Conservation (phyloP, 805 yeast genomes). For the Saitoella complicata region DNA sequence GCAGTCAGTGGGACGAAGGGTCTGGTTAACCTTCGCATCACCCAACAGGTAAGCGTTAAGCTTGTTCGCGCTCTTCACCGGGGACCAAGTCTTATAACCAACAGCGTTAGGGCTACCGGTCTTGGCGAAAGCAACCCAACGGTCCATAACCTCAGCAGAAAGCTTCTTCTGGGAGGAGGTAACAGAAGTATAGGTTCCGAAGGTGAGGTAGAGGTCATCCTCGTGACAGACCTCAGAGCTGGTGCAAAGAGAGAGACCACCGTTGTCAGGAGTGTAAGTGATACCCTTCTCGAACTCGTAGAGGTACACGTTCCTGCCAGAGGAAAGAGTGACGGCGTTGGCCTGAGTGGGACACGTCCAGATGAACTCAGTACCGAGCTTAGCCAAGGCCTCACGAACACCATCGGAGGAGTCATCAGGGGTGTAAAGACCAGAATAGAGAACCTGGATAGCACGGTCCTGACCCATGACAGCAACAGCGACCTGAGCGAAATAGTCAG, state of each 20-base stretch:
- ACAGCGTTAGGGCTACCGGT: constrained; percentile 14
- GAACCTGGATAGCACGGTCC: constrained; percentile 4
- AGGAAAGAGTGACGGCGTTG: constrained; percentile 4
- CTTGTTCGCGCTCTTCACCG: constrained; percentile 1
- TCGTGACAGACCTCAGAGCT: constrained; percentile 17
- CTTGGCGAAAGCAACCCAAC: constrained; percentile 17
- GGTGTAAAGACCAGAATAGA: constrained; percentile 4
- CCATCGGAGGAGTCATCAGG: constrained; percentile 1
- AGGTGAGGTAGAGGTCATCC: constrained; percentile 17
- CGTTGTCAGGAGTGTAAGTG: constrained; percentile 10
- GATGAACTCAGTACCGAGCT: constrained; percentile 12
- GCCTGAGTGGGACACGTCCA: constrained; percentile 16
- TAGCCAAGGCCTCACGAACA: constrained; percentile 5
- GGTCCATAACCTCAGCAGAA: constrained; percentile 13
- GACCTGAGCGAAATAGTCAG: constrained; percentile 1
- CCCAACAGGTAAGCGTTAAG: constrained; percentile 6
- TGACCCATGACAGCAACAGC: constrained; percentile 7
- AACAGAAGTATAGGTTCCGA: constrained; percentile 16
- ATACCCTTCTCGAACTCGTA: constrained; percentile 18
- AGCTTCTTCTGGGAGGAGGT: constrained; percentile 11
- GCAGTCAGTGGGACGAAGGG: constrained; percentile 2
- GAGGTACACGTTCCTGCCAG: constrained; percentile 9
- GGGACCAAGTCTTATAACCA: constrained; percentile 10
- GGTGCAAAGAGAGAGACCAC: constrained; percentile 10
- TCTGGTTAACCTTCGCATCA: background rate